Evolutionary conservation across 345 rosid genomes (phyloP).

Genomic region (Streptanthus diversifolius): DNA sequence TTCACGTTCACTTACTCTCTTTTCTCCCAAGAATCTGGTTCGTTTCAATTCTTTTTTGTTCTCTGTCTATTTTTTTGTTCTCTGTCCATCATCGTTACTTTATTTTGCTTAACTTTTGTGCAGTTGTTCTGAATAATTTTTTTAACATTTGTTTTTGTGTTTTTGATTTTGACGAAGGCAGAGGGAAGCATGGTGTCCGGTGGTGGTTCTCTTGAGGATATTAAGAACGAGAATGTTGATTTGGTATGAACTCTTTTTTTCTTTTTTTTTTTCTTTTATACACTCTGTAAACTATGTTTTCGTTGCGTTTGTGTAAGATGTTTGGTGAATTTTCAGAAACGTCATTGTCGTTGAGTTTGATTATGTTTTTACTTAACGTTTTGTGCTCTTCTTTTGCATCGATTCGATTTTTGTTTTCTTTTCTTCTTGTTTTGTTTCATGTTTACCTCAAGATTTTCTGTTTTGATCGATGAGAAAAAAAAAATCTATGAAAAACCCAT

Average conservation of each 20-base stretch:
- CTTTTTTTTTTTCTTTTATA: not conserved
- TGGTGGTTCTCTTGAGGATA: constrained; percentile 27
- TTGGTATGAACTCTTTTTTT: constrained; percentile 13
- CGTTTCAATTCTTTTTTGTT: constrained; percentile 8
- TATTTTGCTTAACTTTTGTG: not conserved
- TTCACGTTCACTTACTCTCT: constrained; percentile 26
- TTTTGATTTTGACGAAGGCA: not conserved
- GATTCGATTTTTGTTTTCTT: not conserved
- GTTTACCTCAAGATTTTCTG: not conserved
- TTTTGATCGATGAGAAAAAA: not conserved
- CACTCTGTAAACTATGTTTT: not conserved
- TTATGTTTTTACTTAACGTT: not conserved
- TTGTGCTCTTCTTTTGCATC: not conserved
- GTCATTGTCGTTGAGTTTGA: not conserved
- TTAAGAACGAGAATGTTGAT: constrained; percentile 35
- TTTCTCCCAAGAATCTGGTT: constrained; percentile 34
- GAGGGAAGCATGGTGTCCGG: constrained; percentile 15
- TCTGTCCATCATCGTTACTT: not conserved
- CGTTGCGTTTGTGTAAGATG: not conserved
- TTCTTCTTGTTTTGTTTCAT: not conserved
- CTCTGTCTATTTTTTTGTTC: not conserved
- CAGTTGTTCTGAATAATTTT: not conserved
- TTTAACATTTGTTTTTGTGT: not conserved
- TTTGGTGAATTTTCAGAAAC: not conserved
- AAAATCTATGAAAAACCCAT: not conserved